phyloP scores from a whole-genome alignment of 495 filamentous ascomycete genomes.

The Podospora australis region DNA sequence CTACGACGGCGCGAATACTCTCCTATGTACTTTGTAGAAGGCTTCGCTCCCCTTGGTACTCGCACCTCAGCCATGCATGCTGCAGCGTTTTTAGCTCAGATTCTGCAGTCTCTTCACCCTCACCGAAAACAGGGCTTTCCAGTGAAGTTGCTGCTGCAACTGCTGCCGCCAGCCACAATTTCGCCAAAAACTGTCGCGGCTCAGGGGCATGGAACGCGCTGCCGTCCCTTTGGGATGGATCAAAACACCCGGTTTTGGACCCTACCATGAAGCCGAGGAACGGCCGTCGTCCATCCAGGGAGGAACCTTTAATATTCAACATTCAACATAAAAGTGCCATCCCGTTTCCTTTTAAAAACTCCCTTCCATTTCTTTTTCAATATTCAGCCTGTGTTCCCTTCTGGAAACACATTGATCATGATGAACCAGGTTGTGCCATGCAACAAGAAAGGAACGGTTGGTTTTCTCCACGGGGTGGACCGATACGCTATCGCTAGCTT shows the following conservation, averaged over 20 bases:
- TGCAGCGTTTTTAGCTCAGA: neutral
- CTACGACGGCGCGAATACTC: too few relatives aligned
- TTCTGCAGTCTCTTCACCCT: neutral
- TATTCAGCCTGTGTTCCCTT: neutral
- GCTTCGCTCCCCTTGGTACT: too few relatives aligned
- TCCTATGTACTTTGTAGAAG: too few relatives aligned
- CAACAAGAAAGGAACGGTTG: neutral
- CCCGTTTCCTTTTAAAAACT: neutral
- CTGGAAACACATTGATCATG: neutral
- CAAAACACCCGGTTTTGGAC: conserved; percentile 5
- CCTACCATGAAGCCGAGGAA: conserved; percentile 11
- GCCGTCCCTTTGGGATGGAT: neutral
- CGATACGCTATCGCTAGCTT: neutral
- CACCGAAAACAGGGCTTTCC: neutral
- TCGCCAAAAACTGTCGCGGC: conserved; percentile 4
- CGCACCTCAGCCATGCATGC: neutral
- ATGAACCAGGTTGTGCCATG: neutral
- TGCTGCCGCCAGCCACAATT: conserved; percentile 10
- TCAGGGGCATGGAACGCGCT: conserved; percentile 2
- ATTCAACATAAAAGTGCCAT: neutral
- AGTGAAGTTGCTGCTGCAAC: neutral
- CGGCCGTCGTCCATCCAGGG: conserved; percentile 5
- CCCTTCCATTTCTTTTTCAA: too few relatives aligned
- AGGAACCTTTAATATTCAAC: neutral
- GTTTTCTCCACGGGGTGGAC: neutral